Conservation (phyloP, 169 alveolate species). For the Theileria orientalis region DNA sequence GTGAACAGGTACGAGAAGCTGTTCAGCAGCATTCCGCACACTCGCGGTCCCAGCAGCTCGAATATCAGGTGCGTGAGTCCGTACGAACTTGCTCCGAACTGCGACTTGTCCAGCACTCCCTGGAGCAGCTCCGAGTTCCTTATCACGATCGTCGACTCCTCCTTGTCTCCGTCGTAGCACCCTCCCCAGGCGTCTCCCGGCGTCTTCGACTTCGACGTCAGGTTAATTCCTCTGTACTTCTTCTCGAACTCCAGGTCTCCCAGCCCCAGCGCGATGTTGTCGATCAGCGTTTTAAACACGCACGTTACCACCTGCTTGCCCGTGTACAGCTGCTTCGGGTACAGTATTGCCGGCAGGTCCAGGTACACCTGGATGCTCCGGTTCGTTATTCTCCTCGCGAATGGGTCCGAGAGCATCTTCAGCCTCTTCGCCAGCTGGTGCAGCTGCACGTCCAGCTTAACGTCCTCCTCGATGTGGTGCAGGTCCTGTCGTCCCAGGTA, state of each 20-base stretch:
- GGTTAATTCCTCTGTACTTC: constrained; percentile 74
- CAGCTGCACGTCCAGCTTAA: constrained; percentile 30
- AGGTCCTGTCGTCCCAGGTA: constrained; percentile 28
- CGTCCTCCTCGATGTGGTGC: constrained; percentile 13
- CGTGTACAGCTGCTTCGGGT: constrained; percentile 93
- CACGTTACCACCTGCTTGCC: constrained; percentile 93
- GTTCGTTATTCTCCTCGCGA: constrained; percentile 33
- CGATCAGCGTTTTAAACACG: constrained; percentile 75
- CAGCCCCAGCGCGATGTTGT: constrained; percentile 70
- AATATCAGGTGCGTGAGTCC: constrained; percentile 93
- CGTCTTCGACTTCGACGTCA: constrained; percentile 76
- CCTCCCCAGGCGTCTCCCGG: constrained; percentile 90
- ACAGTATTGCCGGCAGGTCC: constrained; percentile 91
- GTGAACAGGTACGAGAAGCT: constrained; percentile 89
- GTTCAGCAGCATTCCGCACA: constrained; percentile 90
- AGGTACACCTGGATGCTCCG: constrained; percentile 27
- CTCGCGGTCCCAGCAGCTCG: constrained; percentile 91
- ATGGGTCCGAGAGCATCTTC: constrained; percentile 50
- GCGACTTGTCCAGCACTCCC: constrained; percentile 96
- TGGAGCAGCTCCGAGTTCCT: constrained; percentile 88
- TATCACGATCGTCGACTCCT: constrained; percentile 75
- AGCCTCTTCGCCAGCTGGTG: constrained; percentile 50
- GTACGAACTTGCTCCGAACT: constrained; percentile 93
- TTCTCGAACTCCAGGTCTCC: constrained; percentile 38
- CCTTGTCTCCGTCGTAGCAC: constrained; percentile 73